These are phyloP conservation scores for Canna indica DNA, from an alignment of 176 grass and related monocot species.

Conservation along the genomic window DNA sequence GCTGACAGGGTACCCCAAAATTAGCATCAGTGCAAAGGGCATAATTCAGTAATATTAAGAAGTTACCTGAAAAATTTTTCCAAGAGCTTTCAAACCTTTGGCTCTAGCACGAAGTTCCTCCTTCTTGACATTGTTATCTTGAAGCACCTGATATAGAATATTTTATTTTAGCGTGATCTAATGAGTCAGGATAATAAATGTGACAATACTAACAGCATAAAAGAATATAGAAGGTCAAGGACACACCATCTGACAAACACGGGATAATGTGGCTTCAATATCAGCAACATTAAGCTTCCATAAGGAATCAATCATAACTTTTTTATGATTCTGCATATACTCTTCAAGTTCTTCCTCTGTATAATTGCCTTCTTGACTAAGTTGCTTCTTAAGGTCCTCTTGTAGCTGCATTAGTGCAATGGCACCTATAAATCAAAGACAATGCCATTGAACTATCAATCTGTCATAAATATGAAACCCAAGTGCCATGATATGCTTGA, in stretches of 20 bases:
- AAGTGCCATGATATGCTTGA: neutral
- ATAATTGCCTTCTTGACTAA: constrained; percentile 65
- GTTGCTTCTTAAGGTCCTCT: constrained; percentile 72
- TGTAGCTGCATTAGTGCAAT: constrained; percentile 97
- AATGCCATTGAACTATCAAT: too few species aligned
- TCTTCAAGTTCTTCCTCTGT: constrained; percentile 71
- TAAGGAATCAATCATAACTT: constrained; percentile 89
- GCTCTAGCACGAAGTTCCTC: constrained; percentile 79
- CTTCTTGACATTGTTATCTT: constrained; percentile 54
- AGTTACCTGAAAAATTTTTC: constrained; percentile 88
- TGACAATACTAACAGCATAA: neutral
- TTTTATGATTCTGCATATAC: constrained; percentile 78
- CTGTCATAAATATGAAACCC: neutral
- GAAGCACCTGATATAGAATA: constrained; percentile 85
- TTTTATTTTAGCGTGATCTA: neutral
- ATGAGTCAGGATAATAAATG: neutral
- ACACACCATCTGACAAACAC: constrained; percentile 92
- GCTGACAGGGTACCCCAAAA: too few species aligned
- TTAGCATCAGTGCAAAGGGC: too few species aligned
- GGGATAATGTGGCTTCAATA: constrained; percentile 87
- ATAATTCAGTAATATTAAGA: too few species aligned
- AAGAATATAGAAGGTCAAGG: neutral
- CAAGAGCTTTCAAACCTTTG: constrained; percentile 91
- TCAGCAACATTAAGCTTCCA: constrained; percentile 99
- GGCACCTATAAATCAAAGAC: constrained; percentile 49